Percentiles rank a stretch among this genome's conserved stretches.
Conservation (phyloP, 1,284 basidiomycete species). For the Rhizoctonia solani region DNA sequence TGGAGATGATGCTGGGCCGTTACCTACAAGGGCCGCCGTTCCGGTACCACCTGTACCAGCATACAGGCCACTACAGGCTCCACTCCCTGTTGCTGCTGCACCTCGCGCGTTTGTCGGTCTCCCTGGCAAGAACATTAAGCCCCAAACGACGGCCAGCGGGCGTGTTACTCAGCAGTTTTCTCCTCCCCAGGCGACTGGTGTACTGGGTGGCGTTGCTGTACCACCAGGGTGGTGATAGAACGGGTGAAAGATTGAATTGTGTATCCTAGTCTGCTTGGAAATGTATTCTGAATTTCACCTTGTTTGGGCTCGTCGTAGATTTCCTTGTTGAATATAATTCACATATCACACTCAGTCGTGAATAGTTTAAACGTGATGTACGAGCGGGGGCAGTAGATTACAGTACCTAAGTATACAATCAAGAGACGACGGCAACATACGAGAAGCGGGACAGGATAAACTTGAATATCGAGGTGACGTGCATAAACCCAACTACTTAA, state of each 20-base stretch:
- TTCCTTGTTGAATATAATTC: background rate
- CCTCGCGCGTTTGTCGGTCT: slow-evolving; percentile 9
- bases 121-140: slow-evolving; percentile 12
- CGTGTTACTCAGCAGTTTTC: background rate
- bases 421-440: background rate
- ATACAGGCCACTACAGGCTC: background rate
- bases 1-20: background rate
- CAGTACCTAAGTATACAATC: slow-evolving; percentile 18
- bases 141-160: background rate
- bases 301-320: no score
- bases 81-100: background rate
- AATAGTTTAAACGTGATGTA: background rate
- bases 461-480: background rate
- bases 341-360: background rate
- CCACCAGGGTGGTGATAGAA: slow-evolving; percentile 15
- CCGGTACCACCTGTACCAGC: background rate
- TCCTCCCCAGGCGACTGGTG: background rate
- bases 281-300: slow-evolving; percentile 21
- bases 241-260: background rate
- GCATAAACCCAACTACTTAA: background rate
- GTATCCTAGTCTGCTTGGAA: background rate
- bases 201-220: slow-evolving; percentile 11
- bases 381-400: slow-evolving; percentile 10
- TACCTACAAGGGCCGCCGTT: background rate
- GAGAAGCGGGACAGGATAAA: background rate